Evolutionary conservation across 192 early-diverging fungal genomes (phyloP).

Genomic region (Glomus cerebriforme): DNA sequence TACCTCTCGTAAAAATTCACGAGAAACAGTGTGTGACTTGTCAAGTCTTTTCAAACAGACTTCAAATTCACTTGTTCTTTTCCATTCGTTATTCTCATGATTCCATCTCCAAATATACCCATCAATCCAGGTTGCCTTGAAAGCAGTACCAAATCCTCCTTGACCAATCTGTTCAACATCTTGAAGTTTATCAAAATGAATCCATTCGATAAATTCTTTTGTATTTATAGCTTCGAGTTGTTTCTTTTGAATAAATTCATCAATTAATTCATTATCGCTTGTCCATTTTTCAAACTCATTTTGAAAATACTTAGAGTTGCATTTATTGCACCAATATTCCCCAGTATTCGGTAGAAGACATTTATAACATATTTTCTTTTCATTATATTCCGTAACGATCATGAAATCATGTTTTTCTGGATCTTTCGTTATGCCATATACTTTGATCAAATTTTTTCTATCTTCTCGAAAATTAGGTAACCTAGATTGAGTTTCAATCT

Average conservation of each 20-base stretch:
- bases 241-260: not conserved
- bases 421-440: conserved; percentile 42
- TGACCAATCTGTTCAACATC: not conserved
- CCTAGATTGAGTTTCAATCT: not conserved
- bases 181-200: not conserved
- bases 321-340: too few species aligned
- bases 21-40: not conserved
- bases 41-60: not conserved
- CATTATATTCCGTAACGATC: conserved; percentile 41
- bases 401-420: conserved; percentile 40
- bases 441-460: not conserved
- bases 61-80: not conserved
- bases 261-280: not conserved
- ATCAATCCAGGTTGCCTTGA: not conserved
- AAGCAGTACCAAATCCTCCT: conserved; percentile 10
- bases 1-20: not conserved
- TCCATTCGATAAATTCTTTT: not conserved
- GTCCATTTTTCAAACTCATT: not conserved
- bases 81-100: not conserved
- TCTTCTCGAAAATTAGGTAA: not conserved
- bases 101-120: not conserved
- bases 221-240: not conserved
- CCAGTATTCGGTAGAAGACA: too few species aligned
- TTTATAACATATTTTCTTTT: too few species aligned
- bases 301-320: not conserved